phyloP scores from a whole-genome alignment of 78 protist species.

The Protostelium mycophagum region DNA sequence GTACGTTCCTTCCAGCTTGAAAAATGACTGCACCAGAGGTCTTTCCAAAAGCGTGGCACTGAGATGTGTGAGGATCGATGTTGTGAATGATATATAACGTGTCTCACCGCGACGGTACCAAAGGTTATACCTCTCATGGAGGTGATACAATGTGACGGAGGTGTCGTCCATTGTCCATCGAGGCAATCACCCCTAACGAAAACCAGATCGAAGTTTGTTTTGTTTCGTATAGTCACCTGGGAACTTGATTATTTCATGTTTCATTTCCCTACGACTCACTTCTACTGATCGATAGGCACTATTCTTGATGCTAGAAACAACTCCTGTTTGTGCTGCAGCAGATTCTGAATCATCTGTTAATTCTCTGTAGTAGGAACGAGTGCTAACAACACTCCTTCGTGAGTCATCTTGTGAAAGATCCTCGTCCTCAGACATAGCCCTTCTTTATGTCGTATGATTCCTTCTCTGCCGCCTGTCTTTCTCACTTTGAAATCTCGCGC shows the following conservation, averaged over 20 bases:
- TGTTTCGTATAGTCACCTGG: neutral
- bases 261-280: neutral
- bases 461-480: too few species aligned
- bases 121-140: neutral
- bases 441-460: too few species aligned
- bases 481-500: too few species aligned
- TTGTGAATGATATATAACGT: neutral
- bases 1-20: neutral
- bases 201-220: neutral
- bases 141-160: neutral
- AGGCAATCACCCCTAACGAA: neutral
- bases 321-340: too few species aligned
- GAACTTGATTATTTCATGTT: neutral
- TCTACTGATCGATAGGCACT: neutral
- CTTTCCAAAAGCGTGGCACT: neutral
- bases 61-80: neutral
- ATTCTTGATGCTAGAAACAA: too few species aligned
- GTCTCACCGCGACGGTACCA: neutral
- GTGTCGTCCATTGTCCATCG: neutral
- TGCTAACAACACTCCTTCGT: too few species aligned
- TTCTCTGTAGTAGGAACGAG: too few species aligned
- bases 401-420: too few species aligned
- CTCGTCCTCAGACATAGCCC: too few species aligned
- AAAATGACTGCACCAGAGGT: neutral
- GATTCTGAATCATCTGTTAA: too few species aligned